Conservation (phyloP, 768 basidiomycete species). For the Leccinum fibrillosum region DNA sequence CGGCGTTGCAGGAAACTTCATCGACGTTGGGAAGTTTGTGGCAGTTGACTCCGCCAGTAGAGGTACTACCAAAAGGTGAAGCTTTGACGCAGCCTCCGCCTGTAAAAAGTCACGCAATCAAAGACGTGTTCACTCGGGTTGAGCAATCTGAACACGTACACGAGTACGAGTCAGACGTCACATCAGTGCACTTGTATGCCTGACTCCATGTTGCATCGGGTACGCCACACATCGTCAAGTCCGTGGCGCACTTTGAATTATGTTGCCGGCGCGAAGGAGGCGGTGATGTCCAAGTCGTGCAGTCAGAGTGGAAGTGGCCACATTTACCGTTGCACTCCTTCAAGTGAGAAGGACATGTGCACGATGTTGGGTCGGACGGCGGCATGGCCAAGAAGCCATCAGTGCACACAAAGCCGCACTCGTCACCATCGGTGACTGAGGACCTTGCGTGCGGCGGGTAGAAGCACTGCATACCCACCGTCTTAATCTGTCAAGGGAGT, state of each 20-base stretch:
- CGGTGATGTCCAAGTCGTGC: slow-evolving; percentile 6
- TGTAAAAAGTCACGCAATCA: slow-evolving; percentile 2
- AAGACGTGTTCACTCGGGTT: not conserved
- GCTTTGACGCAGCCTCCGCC: slow-evolving; percentile 35
- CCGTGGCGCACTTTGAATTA: slow-evolving; percentile 20
- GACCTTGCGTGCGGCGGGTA: slow-evolving; percentile 31
- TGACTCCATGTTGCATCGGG: slow-evolving; percentile 10
- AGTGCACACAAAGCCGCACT: slow-evolving; percentile 30
- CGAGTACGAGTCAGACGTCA: slow-evolving; percentile 20
- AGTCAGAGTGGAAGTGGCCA: slow-evolving; percentile 21
- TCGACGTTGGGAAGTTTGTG: slow-evolving; percentile 28
- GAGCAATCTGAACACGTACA: slow-evolving; percentile 26
- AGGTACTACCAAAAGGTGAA: slow-evolving; percentile 16
- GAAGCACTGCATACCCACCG: slow-evolving; percentile 22
- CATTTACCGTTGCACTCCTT: slow-evolving; percentile 33
- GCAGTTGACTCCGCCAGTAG: slow-evolving; percentile 30
- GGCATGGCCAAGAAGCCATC: slow-evolving; percentile 28
- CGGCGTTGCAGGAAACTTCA: slow-evolving; percentile 26
- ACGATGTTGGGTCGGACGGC: slow-evolving; percentile 16
- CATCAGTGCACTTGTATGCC: slow-evolving; percentile 32
- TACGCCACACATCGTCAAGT: slow-evolving; percentile 27
- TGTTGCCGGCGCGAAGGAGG: slow-evolving; percentile 18
- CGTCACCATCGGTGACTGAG: slow-evolving; percentile 13
- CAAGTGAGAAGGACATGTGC: slow-evolving; percentile 25
- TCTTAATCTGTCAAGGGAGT: slow-evolving; percentile 21